Evolutionary conservation across 768 basidiomycete genomes (phyloP), one percentile per base, ranked within the genome.

Genomic region (Tulasnella sp.): DNA sequence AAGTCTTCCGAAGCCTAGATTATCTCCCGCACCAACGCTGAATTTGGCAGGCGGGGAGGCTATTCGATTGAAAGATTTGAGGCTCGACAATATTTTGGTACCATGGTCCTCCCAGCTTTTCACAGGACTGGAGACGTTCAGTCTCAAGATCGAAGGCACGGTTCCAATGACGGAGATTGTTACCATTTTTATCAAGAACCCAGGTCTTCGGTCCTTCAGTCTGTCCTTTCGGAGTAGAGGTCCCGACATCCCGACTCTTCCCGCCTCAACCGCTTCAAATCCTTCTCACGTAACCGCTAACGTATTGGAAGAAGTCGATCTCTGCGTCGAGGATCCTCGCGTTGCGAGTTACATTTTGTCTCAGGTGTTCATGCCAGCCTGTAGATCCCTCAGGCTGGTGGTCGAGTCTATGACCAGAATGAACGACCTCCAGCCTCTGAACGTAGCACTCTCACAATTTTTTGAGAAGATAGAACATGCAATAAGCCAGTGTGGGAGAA

Each of bases 281-380:
- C 6, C 31, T 8, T 34, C 31, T 9, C 8, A 69, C 31, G 28
- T 69, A 6, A 69, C 64, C 64, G 64, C 64, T 7, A 18, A 24
- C 28, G 34, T 14, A 20, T 20, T 69, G 31, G 18, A 69, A 31
- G 64, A 69, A 12, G 64, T 69, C 18, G 14, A 14, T 16, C 8
- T 69, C 64, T 6, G 11, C 31, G 6, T 69, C 34, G 12, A 28
- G 18, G n/a, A 28, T 37, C 31, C 31, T 22, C 64, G 28, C 7
- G 6, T 37, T 16, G 28, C 64, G 18, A 37, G 64, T 16, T 31
- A 69, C 34, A 69, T 69, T 11, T 34, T 69, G 4, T 69, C 64
- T 18, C 64, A 37, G 16, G 64, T 69, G 16, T 69, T 85, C 85
- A 79, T 86, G 85, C 75, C 86, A 83, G 46, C 97, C 87, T 82